phyloP scores from a whole-genome alignment of 257 asterid genomes.

The Ligustrum vulgare region DNA sequence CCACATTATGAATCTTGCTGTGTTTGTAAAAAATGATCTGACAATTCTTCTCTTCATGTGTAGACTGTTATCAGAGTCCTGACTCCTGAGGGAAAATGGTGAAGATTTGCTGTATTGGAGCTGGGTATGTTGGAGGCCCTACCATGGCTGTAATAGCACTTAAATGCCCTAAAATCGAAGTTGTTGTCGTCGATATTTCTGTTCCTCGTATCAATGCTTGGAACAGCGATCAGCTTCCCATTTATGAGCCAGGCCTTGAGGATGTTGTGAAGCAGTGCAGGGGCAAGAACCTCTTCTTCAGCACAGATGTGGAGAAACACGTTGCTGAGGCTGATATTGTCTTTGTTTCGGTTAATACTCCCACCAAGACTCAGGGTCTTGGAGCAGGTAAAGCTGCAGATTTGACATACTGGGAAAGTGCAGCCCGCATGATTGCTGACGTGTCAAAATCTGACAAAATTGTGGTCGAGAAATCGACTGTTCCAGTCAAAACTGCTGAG shows the following conservation, averaged over 20 bases:
- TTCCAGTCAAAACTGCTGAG: conserved; percentile 35
- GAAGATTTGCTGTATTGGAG: conserved; percentile 37
- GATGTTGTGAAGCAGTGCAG: conserved; percentile 33
- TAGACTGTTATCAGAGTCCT: conserved; percentile 1
- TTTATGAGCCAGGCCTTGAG: conserved; percentile 34
- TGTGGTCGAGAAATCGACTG: conserved; percentile 34
- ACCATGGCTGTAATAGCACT: conserved; percentile 35
- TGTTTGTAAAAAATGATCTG: conserved; percentile 6
- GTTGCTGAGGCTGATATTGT: conserved; percentile 33
- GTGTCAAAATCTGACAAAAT: conserved; percentile 32
- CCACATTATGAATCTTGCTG: neutral
- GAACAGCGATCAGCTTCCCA: conserved; percentile 34
- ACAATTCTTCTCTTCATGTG: conserved; percentile 7
- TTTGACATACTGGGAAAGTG: conserved; percentile 37
- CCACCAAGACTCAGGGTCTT: conserved; percentile 34
- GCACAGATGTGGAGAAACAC: conserved; percentile 32
- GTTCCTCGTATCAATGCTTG: conserved; percentile 33
- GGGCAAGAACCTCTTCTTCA: conserved; percentile 35
- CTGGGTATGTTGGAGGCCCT: conserved; percentile 34
- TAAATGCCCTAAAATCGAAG: conserved; percentile 32
- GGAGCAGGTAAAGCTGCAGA: conserved; percentile 40
- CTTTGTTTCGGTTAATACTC: conserved; percentile 35
- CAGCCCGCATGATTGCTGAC: conserved; percentile 37
- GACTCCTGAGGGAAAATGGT: conserved; percentile 24
- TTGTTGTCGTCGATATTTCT: conserved; percentile 32